Evolutionary conservation across 1,139 yeast genomes (phyloP).

Genomic region (Hemisphaericaspora lyxosophila): DNA sequence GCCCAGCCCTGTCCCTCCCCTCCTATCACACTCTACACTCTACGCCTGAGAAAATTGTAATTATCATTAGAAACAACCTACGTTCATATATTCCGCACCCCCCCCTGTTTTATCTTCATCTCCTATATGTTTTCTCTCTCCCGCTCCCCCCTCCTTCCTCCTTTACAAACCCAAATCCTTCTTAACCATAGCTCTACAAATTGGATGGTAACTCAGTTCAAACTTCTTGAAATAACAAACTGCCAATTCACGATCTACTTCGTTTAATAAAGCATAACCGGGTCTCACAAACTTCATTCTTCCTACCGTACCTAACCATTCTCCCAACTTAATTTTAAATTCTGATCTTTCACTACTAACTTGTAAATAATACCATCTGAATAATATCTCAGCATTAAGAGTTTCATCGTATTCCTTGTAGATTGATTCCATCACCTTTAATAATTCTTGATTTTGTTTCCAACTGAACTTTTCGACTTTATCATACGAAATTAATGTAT

Average conservation of each 20-base stretch:
- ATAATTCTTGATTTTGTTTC: conserved; percentile 38
- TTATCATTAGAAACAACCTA: too few species aligned
- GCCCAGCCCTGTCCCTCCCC: too few species aligned
- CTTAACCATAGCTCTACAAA: conserved; percentile 73
- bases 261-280: conserved; percentile 64
- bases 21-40: too few species aligned
- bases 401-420: conserved; percentile 51
- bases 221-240: conserved; percentile 58
- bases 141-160: too few species aligned
- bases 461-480: conserved; percentile 33
- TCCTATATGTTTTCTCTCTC: too few species aligned
- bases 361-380: conserved; percentile 72
- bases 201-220: conserved; percentile 74
- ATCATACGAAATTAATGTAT: conserved; percentile 48
- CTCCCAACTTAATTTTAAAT: conserved; percentile 43
- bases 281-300: conserved; percentile 95
- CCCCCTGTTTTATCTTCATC: too few species aligned
- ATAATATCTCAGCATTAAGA: conserved; percentile 76
- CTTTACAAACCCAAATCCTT: conserved; percentile 60
- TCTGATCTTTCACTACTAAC: conserved; percentile 47
- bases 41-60: too few species aligned
- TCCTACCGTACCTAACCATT: conserved; percentile 89
- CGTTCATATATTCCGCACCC: too few species aligned
- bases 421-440: conserved; percentile 40
- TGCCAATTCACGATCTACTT: conserved; percentile 68